phyloP scores from a whole-genome alignment of 192 early-diverging fungal genomes.

The Mortierella hygrophila region DNA sequence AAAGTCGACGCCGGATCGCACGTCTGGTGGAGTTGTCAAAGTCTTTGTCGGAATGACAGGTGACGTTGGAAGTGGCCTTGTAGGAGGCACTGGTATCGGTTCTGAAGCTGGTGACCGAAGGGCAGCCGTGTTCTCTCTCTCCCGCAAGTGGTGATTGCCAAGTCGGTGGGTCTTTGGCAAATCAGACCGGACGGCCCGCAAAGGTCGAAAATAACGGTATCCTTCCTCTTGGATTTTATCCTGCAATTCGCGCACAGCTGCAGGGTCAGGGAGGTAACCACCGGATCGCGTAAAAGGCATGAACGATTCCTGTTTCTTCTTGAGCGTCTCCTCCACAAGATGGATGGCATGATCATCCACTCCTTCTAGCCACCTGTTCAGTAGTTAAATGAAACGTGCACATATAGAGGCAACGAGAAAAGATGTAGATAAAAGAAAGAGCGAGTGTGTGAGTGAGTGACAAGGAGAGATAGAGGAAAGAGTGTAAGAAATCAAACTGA shows the following conservation, averaged over 20 bases:
- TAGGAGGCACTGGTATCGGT: neutral
- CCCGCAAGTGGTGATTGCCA: neutral
- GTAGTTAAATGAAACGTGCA: no score
- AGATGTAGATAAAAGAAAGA: neutral
- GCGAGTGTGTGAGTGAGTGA: neutral
- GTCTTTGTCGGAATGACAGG: neutral
- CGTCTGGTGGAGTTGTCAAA: neutral
- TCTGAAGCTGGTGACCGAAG: neutral
- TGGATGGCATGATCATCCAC: slow-evolving; percentile 27
- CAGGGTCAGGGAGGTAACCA: slow-evolving; percentile 25
- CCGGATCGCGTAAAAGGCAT: slow-evolving; percentile 39
- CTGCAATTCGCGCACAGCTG: slow-evolving; percentile 7
- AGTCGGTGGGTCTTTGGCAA: neutral
- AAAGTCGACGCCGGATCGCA: neutral
- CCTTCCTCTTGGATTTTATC: slow-evolving; percentile 11
- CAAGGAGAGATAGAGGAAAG: neutral
- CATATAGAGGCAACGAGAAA: no score
- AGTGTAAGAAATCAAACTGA: neutral
- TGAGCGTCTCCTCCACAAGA: slow-evolving; percentile 32
- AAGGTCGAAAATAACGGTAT: neutral
- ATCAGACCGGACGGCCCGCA: neutral
- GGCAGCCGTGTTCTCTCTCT: neutral
- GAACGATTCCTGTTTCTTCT: slow-evolving; percentile 22
- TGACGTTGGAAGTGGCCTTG: neutral
- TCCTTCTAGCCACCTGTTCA: slow-evolving; percentile 34